Evolutionary conservation across 352 stramenopile genomes (phyloP).

Genomic region (Phytopythium litorale): DNA sequence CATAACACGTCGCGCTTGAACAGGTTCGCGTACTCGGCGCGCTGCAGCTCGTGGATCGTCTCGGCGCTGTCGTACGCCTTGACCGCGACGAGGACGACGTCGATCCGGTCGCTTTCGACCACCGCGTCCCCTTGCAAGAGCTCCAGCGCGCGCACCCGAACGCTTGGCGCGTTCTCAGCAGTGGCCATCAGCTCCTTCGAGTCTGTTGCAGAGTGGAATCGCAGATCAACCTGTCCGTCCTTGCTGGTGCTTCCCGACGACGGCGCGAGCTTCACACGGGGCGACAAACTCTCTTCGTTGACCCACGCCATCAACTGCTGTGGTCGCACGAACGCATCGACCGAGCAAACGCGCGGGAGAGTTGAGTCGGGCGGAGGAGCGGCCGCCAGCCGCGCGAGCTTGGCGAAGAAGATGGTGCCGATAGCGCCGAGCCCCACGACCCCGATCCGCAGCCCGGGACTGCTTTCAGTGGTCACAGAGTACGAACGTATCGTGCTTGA

Average conservation of each 20-base stretch:
- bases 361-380: background rate
- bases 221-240: background rate
- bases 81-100: constrained; percentile 60
- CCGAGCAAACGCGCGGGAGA: constrained; percentile 4
- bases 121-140: background rate
- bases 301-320: constrained; percentile 29
- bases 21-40: constrained; percentile 20
- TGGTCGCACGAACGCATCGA: constrained; percentile 56
- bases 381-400: constrained; percentile 28
- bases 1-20: constrained; percentile 44
- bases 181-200: constrained; percentile 1
- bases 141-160: constrained; percentile 36
- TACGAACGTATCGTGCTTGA: background rate
- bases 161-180: constrained; percentile 9
- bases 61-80: constrained; percentile 61
- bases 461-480: too few species aligned
- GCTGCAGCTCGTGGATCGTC: constrained; percentile 34
- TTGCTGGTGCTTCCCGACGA: background rate
- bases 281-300: constrained; percentile 4
- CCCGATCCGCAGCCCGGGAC: constrained; percentile 29
- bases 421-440: constrained; percentile 70
- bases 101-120: constrained; percentile 19
- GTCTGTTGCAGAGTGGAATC: background rate
- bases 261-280: background rate
- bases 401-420: constrained; percentile 69